Percentiles rank a stretch among this genome's conserved stretches.
Conservation (phyloP, 2,329 filamentous ascomycete species). For the Ophiostoma populinum region DNA sequence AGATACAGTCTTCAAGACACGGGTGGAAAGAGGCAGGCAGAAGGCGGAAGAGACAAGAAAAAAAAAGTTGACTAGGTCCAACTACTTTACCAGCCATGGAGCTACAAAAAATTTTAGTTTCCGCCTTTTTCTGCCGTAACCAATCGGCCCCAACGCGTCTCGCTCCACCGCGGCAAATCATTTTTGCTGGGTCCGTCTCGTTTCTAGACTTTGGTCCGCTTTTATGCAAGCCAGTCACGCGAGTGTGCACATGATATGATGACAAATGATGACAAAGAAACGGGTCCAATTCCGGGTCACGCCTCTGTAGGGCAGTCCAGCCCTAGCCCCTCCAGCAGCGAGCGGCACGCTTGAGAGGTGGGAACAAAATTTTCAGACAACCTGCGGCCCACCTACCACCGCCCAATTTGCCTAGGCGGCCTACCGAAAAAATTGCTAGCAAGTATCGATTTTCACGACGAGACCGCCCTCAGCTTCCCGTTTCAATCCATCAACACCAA, state of each 20-base stretch:
- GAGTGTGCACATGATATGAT: not conserved
- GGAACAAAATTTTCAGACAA: constrained; percentile 5
- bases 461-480: constrained; percentile 7
- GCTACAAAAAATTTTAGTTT: constrained; percentile 9
- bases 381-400: constrained; percentile 5
- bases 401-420: constrained; percentile 3
- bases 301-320: constrained; percentile 9
- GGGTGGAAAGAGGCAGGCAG: constrained; percentile 4
- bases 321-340: constrained; percentile 10
- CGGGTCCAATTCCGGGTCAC: too few species aligned
- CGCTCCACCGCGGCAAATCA: constrained; percentile 5
- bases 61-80: too few species aligned
- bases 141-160: constrained; percentile 6
- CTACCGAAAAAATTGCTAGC: constrained; percentile 10
- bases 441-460: constrained; percentile 7
- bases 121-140: constrained; percentile 8
- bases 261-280: constrained; percentile 6
- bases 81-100: too few species aligned
- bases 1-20: constrained; percentile 2
- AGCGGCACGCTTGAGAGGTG: constrained; percentile 1
- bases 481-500: constrained; percentile 7
- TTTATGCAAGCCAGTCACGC: constrained; percentile 2
- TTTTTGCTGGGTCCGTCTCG: constrained; percentile 5
- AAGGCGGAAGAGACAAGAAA: constrained; percentile 5
- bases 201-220: not conserved